Evolutionary conservation across 106 monocot species (phyloP), one percentile per base, ranked within the genome.

Genomic region (Cymbidium sinense): DNA sequence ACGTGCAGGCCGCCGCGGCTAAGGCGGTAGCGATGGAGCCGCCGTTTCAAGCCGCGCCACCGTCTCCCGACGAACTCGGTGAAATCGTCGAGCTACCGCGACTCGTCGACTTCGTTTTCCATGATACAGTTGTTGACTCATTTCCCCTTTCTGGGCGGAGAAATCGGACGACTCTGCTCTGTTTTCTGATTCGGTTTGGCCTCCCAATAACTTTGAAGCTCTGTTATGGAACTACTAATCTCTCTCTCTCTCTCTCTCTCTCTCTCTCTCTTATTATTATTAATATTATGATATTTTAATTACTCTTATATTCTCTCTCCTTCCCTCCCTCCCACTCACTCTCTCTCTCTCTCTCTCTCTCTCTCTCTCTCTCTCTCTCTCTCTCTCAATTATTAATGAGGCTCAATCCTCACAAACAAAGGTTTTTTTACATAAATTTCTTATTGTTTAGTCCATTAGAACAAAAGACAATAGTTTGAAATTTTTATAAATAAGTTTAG

Each of bases 71-170:
- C 36, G 83, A 83, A 6, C 62, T 83, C 13, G 78, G 83, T 0
- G 83, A 83, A 74, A 83, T 83, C 35, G 67, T 79, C 11, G 79
- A 83, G 76, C 79, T 83, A 30, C 83, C 83, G 17, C 74, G 75
- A 4, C 79, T 83, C 20, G 73, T 52, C 25, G 83, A 79, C 37
- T 83, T 83, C 67, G 73, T 83, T 7, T 83, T 65, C 75, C 41
- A 78, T 34, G 85, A 85, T 23, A 30, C 43, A 10, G 72, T 64
- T 15, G 61, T 64, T 8, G 84, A 84, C 62, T 79, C 51, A 28
- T 83, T 74, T 74, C 47, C 84, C 13, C 27, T 5, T 34, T 35
- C 2, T 70, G 70, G 70, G 18, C 35, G 2, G 70, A 70, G 19
- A 70, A 33, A 35, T 7, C 70, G 18, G 74, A 74, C 9, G n/a